A percentile compares a stretch with the other conserved stretches of the same genome.
Conservation (phyloP, 495 filamentous ascomycete genomes). For the Neurospora sp. region DNA sequence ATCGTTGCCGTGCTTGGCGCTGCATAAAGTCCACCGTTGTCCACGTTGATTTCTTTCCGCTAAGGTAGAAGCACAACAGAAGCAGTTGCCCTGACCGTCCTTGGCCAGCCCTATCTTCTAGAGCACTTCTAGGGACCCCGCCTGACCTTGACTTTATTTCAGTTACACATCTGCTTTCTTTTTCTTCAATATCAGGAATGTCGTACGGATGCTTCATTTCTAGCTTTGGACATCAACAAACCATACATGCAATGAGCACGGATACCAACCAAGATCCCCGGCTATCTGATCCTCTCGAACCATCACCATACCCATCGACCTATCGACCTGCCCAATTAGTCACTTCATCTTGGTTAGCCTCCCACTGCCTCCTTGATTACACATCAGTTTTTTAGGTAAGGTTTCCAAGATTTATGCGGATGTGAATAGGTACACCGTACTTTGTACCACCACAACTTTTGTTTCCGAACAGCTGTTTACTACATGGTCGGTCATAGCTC, state of each 20-base stretch:
- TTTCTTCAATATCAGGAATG: not conserved
- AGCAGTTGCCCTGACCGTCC: not conserved
- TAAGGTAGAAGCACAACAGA: not conserved
- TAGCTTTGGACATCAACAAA: no score
- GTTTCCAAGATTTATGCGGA: not conserved
- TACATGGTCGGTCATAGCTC: not conserved
- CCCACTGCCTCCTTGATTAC: not conserved
- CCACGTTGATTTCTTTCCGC: not conserved
- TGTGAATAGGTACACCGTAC: not conserved
- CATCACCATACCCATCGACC: not conserved
- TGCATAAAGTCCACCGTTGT: not conserved
- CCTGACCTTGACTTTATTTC: not conserved
- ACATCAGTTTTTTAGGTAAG: not conserved
- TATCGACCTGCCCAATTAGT: not conserved
- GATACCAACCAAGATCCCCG: no score
- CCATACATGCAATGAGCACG: no score
- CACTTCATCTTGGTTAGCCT: not conserved
- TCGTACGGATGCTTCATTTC: not conserved
- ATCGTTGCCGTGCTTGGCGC: not conserved
- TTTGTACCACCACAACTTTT: not conserved
- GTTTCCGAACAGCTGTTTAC: not conserved
- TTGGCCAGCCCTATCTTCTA: not conserved
- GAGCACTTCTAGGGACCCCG: not conserved
- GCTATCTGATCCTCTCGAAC: no score
- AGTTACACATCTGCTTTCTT: not conserved